These are phyloP conservation scores for Volvox carteri DNA, from an alignment of 163 green algal genomes.

Conservation along the genomic window DNA sequence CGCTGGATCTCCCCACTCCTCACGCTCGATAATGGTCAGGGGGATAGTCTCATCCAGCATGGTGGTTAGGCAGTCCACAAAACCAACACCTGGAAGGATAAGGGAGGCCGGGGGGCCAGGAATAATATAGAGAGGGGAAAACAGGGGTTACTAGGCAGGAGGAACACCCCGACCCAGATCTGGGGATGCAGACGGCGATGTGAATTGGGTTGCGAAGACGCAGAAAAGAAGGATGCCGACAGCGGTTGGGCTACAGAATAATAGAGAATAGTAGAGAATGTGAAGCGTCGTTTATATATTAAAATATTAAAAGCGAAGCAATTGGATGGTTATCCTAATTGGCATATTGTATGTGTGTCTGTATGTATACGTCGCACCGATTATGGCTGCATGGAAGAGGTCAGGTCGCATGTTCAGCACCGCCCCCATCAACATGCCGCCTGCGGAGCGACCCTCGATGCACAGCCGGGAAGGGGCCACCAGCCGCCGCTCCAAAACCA, in stretches of 20 bases:
- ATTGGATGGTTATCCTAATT: background rate
- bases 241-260: too few species aligned
- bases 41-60: constrained; percentile 97
- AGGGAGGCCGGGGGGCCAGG: too few species aligned
- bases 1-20: constrained; percentile 81
- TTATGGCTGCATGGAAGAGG: constrained; percentile 87
- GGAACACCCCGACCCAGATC: too few species aligned
- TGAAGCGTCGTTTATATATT: too few species aligned
- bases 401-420: constrained; percentile 89
- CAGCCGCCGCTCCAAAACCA: constrained; percentile 79
- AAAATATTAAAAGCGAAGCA: too few species aligned
- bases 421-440: constrained; percentile 72
- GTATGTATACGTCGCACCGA: constrained; percentile 45
- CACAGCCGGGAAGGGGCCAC: constrained; percentile 70
- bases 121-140: too few species aligned
- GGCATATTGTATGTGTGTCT: background rate
- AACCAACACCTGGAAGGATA: constrained; percentile 73
- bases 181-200: too few species aligned
- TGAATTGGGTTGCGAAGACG: too few species aligned
- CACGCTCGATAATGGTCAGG: constrained; percentile 91
- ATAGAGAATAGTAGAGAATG: too few species aligned
- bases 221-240: too few species aligned
- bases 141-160: too few species aligned
- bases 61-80: constrained; percentile 95
- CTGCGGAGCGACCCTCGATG: constrained; percentile 79